phyloP scores from a whole-genome alignment of 2,329 filamentous ascomycete genomes.

The Stagonosporopsis chrysanthemi region DNA sequence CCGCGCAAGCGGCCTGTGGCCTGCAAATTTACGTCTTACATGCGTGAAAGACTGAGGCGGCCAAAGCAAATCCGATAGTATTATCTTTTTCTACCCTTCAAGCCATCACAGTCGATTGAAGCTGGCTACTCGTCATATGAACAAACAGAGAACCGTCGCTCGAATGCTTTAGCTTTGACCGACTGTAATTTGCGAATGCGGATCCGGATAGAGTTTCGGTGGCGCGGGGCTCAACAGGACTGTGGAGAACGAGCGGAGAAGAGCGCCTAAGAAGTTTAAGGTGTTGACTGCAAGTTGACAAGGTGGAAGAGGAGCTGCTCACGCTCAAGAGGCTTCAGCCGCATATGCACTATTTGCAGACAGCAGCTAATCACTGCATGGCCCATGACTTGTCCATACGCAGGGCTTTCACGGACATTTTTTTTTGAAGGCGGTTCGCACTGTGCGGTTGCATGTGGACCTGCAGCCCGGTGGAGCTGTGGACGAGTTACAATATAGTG shows the following conservation, averaged over 20 bases:
- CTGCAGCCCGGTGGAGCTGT: not conserved
- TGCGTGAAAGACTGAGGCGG: not conserved
- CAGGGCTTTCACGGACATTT: not conserved
- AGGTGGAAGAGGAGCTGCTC: not conserved
- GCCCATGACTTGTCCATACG: not conserved
- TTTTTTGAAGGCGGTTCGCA: not conserved
- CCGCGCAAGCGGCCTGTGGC: not conserved
- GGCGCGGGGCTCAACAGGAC: slow-evolving; percentile 9
- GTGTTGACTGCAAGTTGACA: not conserved
- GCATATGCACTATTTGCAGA: not conserved
- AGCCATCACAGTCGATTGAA: not conserved
- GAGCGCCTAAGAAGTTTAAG: slow-evolving; percentile 2
- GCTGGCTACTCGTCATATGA: not conserved
- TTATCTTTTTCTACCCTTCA: not conserved
- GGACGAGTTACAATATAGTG: not conserved
- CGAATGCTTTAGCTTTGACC: not conserved
- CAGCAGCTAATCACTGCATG: not conserved
- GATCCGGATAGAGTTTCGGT: not conserved
- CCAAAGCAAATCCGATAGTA: not conserved
- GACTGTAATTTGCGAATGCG: not conserved
- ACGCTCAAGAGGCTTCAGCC: not conserved
- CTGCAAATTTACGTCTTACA: not conserved
- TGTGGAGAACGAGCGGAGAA: slow-evolving; percentile 10
- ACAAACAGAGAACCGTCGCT: not conserved
- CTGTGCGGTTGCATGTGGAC: not conserved